Percentiles rank a stretch among this genome's conserved stretches.
These are phyloP conservation scores for Neurospora discreta DNA, from an alignment of 495 filamentous ascomycete species.

Conservation along the genomic window DNA sequence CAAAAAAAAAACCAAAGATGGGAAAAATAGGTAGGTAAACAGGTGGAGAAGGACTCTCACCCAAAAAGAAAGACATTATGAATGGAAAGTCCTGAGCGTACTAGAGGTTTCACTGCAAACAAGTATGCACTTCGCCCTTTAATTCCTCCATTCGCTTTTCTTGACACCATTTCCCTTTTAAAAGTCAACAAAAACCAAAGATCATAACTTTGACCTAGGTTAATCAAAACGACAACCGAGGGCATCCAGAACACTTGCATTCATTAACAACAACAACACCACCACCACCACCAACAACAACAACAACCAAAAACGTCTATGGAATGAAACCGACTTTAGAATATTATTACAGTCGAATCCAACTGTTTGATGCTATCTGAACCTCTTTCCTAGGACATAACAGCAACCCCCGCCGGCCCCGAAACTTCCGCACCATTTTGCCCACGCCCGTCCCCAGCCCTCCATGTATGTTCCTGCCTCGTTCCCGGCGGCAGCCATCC, in stretches of 20 bases:
- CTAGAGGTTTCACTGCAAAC: not conserved
- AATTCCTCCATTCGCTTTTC: not conserved
- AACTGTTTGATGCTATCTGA: not conserved
- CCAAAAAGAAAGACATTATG: not conserved
- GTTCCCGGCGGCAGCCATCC: slow-evolving; percentile 64
- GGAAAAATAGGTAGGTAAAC: not conserved
- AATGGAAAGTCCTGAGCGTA: not conserved
- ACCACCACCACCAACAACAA: no score
- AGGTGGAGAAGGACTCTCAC: not conserved
- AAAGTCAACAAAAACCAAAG: not conserved
- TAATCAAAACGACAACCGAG: not conserved
- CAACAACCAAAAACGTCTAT: no score
- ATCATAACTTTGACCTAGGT: not conserved
- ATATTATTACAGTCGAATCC: not conserved
- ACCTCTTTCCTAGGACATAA: not conserved
- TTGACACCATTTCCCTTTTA: not conserved
- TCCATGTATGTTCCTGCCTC: slow-evolving; percentile 75
- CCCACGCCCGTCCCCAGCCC: slow-evolving; percentile 33
- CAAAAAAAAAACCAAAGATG: no score
- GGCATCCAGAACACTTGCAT: not conserved
- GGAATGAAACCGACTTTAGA: not conserved
- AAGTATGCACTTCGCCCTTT: not conserved
- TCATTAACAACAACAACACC: no score
- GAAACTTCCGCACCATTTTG: not conserved
- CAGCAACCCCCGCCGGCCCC: not conserved